Base-by-base conservation (phyloP, 371 early-diverging fungal species). In the Syncephalastrum racemosum region DNA sequence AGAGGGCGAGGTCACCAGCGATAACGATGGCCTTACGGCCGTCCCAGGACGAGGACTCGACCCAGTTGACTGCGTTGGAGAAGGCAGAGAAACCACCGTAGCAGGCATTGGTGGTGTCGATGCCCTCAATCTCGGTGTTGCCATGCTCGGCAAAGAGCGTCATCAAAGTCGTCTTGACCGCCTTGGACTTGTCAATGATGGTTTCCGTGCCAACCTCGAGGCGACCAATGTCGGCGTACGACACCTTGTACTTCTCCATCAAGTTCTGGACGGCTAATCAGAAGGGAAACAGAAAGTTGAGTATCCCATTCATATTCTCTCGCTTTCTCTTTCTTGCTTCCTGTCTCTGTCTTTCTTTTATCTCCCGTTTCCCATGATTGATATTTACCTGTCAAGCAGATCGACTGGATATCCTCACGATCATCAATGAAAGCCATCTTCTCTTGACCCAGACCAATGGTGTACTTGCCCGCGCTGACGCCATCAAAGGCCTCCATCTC, bases 121-220 rank as follows among this genome's bases (percentile, higher is more conserved):
- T 89, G 50, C 98, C 99, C 73, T 94, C 95, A 50, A 99, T 90
- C 65, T 89, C 90, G 44, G 82, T 84, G 84, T 98, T 98, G 48
- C 93, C 95, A 48, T 90, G 86, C 60, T 90, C 92, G 39, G 75
- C 77, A 70, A 98, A 98, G 49, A 99, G 82, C 55, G 90, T 89
- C 96, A 97, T 96, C 60, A 99, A 83, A 53, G 90, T 91, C 13
- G 97, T 86, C 83, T 98, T 98, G 67, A 96, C 94, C 18, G 96
- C 89, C 83, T 99, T 99, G 56, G 93, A 90, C 82, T 96, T 95
- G 84, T 99, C 99, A 59, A 95, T 92, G 71, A 97, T 94, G 51
- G 97, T 95, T 77, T 99, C 99, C 44, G 99, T 97, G 53, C 99
- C 99, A 47, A 99, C 97, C 68, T 99, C 99, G 39, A 99, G 81